These are phyloP conservation scores for Vicia villosa DNA, from an alignment of 306 rosid species.

Conservation along the genomic window DNA sequence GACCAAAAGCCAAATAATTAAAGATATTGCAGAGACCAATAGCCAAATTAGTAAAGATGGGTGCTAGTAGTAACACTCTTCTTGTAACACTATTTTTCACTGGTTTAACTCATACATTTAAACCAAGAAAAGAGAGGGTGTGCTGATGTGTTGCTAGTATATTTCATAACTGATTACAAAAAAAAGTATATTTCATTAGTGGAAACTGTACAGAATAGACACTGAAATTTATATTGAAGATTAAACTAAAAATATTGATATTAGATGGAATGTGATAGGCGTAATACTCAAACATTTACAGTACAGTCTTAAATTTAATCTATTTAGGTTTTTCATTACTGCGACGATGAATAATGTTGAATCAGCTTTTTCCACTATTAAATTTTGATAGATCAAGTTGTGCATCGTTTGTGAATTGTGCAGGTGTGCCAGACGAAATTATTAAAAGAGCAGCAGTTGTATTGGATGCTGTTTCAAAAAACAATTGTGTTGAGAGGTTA, in stretches of 20 bases:
- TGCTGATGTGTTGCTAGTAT: neutral
- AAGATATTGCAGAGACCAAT: neutral
- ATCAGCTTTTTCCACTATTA: neutral
- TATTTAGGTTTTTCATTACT: neutral
- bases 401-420: conserved; percentile 32
- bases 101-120: neutral
- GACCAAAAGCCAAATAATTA: neutral
- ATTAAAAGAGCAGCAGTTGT: conserved; percentile 76
- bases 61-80: neutral
- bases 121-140: neutral
- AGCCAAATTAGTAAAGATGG: neutral
- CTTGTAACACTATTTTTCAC: neutral
- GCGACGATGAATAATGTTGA: neutral
- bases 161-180: neutral
- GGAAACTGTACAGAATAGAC: neutral
- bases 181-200: neutral
- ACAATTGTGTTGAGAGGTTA: conserved; percentile 60
- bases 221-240: conserved; percentile 8
- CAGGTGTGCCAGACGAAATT: conserved; percentile 82
- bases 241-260: conserved; percentile 4
- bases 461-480: conserved; percentile 63
- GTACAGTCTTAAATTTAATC: neutral
- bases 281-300: neutral
- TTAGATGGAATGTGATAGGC: conserved; percentile 8
- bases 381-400: conserved; percentile 11